Base-by-base conservation (phyloP, 441 rosid species). In the Euphorbia corollata region DNA sequence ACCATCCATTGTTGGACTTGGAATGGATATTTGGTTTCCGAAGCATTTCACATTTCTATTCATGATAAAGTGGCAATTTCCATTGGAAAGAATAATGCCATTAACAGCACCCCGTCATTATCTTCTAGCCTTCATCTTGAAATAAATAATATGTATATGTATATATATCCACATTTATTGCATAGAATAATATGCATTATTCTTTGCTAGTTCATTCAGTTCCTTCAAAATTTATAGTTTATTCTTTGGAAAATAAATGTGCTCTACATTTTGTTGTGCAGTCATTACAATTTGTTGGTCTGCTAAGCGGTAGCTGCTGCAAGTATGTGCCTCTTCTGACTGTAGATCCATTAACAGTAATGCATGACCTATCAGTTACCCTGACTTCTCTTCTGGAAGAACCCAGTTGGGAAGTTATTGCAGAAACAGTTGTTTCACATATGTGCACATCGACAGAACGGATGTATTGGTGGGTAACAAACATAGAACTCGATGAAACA, bases 241-340 rank as follows among this genome's bases (percentile, higher is more conserved):
- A 4, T 27, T 27, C 32, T 27, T 39, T 39, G 45, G 9, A 48
- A 15, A 58, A 18, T 59, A 66, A 15, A 64, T 36, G 53, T 30
- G 47, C 8, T 43, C 19, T 62, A 32, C 19, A 23, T 23, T 12
- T 79, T 39, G 3, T 64, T 61, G 23, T 70, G 48, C 88, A 93
- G 98, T 87, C 93, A 48, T 73, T 93, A 60, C 74, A 74, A 64
- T 90, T 90, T 56, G 38, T 89, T 0, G 96, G 93, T 69, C 88
- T 93, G 32, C 82, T 93, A 58, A 83, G 89, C 8, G 86, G 95
- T 59, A 86, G 90, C 78, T 85, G 92, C 81, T 86, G 93, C 79
- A 87, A 85, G 75, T 93, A 89, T 72, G 89, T 89, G 99, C 91
- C 96, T 43, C 81, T 90, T 73, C 82, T 93, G 68, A 83, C 85